phyloP scores from a whole-genome alignment of 108 stramenopile species.

The Nitzschia putrida region DNA sequence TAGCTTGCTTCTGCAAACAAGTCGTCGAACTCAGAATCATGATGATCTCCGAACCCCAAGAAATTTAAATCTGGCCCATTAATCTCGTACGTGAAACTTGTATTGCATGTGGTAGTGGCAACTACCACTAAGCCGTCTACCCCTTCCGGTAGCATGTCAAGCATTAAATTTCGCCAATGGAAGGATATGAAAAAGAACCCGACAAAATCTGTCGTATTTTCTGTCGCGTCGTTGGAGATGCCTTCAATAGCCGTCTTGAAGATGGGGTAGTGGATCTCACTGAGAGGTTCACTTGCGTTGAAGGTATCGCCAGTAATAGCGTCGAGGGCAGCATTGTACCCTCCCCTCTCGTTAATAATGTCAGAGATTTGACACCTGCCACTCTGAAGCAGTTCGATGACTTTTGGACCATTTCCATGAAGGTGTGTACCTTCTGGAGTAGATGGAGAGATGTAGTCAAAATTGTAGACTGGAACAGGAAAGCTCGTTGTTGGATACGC shows the following conservation, averaged over 20 bases:
- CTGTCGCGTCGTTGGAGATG: neutral
- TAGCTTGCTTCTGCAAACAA: neutral
- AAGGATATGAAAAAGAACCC: slow-evolving; percentile 41
- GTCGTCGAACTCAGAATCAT: slow-evolving; percentile 43
- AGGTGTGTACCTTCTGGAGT: slow-evolving; percentile 15
- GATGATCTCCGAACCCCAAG: slow-evolving; percentile 47
- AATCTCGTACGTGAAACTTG: slow-evolving; percentile 42
- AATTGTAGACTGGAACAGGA: neutral
- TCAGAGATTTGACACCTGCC: neutral
- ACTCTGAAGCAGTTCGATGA: neutral
- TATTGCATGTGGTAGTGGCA: slow-evolving; percentile 28
- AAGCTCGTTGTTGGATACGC: slow-evolving; percentile 37
- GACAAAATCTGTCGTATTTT: slow-evolving; percentile 8
- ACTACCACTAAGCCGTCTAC: slow-evolving; percentile 51
- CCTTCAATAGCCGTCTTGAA: slow-evolving; percentile 28
- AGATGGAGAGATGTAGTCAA: neutral
- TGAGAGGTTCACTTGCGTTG: slow-evolving; percentile 30
- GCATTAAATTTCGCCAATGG: slow-evolving; percentile 45
- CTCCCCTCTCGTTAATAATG: neutral
- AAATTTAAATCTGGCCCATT: slow-evolving; percentile 33
- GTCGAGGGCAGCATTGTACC: neutral
- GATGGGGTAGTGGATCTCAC: slow-evolving; percentile 47
- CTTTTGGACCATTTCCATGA: slow-evolving; percentile 26
- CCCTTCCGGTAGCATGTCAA: slow-evolving; percentile 39
- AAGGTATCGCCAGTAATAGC: slow-evolving; percentile 35